Percentiles rank a stretch among this genome's conserved stretches.
Conservation (phyloP, 2,329 filamentous ascomycete species). For the Hypoxylon sp. region DNA sequence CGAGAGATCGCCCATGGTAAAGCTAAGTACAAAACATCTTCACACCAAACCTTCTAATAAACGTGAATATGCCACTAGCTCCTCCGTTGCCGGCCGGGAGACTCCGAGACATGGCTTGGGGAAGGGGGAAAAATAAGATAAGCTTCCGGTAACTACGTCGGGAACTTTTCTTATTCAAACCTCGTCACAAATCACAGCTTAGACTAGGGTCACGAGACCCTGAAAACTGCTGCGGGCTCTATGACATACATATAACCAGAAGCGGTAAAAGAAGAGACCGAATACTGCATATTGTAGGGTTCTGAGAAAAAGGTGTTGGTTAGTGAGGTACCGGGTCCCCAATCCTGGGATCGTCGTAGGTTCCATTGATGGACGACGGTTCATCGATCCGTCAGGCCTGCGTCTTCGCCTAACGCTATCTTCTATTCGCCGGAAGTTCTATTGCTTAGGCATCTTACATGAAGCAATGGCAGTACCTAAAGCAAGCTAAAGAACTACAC, state of each 20-base stretch:
- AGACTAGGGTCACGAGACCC: slow-evolving; percentile 26
- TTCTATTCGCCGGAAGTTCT: slow-evolving; percentile 24
- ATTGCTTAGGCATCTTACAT: slow-evolving; percentile 1
- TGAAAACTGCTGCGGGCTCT: slow-evolving; percentile 5
- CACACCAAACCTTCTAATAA: background rate
- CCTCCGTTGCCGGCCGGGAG: slow-evolving; percentile 20
- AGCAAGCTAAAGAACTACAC: slow-evolving; percentile 10
- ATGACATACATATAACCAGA: slow-evolving; percentile 8
- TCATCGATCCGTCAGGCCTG: slow-evolving; percentile 26
- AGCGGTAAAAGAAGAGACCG: slow-evolving; percentile 9
- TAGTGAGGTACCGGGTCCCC: slow-evolving; percentile 18
- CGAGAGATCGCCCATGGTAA: slow-evolving; percentile 15
- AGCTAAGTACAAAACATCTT: background rate
- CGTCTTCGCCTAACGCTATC: slow-evolving; percentile 15
- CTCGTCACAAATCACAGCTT: slow-evolving; percentile 16
- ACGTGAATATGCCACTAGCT: background rate
- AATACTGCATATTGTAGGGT: slow-evolving; percentile 14
- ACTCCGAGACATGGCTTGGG: slow-evolving; percentile 26
- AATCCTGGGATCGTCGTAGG: slow-evolving; percentile 25
- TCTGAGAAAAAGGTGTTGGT: slow-evolving; percentile 20
- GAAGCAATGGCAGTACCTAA: slow-evolving; percentile 3
- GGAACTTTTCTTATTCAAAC: slow-evolving; percentile 32
- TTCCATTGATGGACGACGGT: slow-evolving; percentile 22
- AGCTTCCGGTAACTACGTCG: slow-evolving; percentile 18
- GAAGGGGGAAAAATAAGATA: slow-evolving; percentile 18